Evolutionary conservation across 805 yeast genomes (phyloP), one percentile per base, ranked within the genome.

Genomic region (Saccharomyces paradoxus): DNA sequence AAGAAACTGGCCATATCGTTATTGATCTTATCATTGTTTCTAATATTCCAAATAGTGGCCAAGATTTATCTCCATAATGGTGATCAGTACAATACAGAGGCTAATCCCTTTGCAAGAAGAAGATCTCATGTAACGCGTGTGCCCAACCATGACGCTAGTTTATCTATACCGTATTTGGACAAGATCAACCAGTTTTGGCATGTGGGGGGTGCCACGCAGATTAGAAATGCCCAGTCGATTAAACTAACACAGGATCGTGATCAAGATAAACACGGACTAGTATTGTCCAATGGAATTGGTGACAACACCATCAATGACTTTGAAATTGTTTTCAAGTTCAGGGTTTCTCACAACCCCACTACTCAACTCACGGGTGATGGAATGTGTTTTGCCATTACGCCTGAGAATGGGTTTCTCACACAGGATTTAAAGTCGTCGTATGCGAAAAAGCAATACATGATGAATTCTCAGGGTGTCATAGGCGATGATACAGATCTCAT

Each of bases 231-330:
- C n/a, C 63, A 58, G n/a, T 56, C 52, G 32, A 56, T 68, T 6
- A 58, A 60, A 49, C 56, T 68, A 24, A 62, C 68, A 1, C 57
- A 56, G 26, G 53, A 53, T 21, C 63, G 61, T 17, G 50, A 55
- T 8, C 52, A 57, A 7, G 29, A 53, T 21, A 52, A 53, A 7
- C 54, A 60, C 41, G 71, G 71, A 17, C 41, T 60, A 8, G 49
- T 68, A 21, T 55, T 68, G 24, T 68, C 71, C 21, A 68, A 67
- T 54, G 71, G 70, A 2, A 54, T 66, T 32, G 71, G 71, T 24
- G 71, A 68, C 52, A 67, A 66, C 54, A 59, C 55, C n/a, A 64
- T 68, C 22, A 62, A 67, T 59, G 67, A 68, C 55, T 67, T 67
- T 51, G 71, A 68, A 55, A 57, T 58, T 8, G 55, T 54, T 5